These are phyloP conservation scores for Phialemonium atrogriseum DNA, from an alignment of 2,329 filamentous ascomycete species.

Conservation along the genomic window DNA sequence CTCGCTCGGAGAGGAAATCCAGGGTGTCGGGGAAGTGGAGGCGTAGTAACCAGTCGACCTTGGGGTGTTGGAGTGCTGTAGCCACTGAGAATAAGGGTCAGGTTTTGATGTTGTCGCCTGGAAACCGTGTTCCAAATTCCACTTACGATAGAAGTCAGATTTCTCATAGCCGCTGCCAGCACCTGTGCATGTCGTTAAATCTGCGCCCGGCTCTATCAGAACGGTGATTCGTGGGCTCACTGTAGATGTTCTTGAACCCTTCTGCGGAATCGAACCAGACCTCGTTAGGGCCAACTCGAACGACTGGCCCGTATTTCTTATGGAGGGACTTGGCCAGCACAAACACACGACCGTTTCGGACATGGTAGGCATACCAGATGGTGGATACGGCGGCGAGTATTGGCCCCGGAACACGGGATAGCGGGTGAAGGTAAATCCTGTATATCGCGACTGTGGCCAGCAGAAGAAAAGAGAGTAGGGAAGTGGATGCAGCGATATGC, in stretches of 20 bases:
- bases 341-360: slow-evolving; percentile 32
- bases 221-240: slow-evolving; percentile 25
- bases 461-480: no score
- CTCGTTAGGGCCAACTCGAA: slow-evolving; percentile 46
- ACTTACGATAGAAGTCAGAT: slow-evolving; percentile 43
- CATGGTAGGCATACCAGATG: slow-evolving; percentile 38
- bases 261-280: slow-evolving; percentile 42
- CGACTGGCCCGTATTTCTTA: slow-evolving; percentile 35
- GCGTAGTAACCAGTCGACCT: slow-evolving; percentile 28
- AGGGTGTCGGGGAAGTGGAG: slow-evolving; percentile 33
- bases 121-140: no score
- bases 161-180: slow-evolving; percentile 39
- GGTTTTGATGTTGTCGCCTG: neutral
- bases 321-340: slow-evolving; percentile 36
- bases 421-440: slow-evolving; percentile 33
- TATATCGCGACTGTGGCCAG: slow-evolving; percentile 17
- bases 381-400: slow-evolving; percentile 36
- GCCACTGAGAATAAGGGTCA: slow-evolving; percentile 26
- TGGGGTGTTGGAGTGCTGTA: slow-evolving; percentile 34
- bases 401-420: slow-evolving; percentile 38
- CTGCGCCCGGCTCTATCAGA: neutral
- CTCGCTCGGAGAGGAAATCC: slow-evolving; percentile 41
- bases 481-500: no score
- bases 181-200: slow-evolving; percentile 19
- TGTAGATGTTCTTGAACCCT: slow-evolving; percentile 39